Conservation (phyloP, 306 rosid genomes). For the Arachis hypogaea region DNA sequence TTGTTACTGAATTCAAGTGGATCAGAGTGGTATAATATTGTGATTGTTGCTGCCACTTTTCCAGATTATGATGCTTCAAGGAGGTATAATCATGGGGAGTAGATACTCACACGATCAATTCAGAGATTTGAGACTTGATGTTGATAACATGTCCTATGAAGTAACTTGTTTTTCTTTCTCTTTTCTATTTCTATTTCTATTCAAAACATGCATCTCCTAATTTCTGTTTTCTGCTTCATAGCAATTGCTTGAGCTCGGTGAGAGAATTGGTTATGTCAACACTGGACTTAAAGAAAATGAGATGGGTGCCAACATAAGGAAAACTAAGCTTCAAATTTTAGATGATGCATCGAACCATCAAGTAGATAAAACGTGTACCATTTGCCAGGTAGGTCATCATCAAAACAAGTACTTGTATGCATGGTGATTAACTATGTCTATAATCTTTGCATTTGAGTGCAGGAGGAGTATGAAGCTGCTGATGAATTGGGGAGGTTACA, state of each 20-base stretch:
- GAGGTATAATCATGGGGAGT: conserved; percentile 69
- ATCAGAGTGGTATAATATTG: conserved; percentile 22
- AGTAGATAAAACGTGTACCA: conserved; percentile 72
- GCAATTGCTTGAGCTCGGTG: conserved; percentile 92
- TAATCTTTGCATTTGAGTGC: conserved; percentile 20
- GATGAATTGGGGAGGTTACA: conserved; percentile 86
- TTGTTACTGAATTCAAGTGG: conserved; percentile 3
- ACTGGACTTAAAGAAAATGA: conserved; percentile 89
- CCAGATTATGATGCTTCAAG: conserved; percentile 84
- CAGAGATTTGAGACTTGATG: conserved; percentile 90
- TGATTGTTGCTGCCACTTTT: conserved; percentile 9
- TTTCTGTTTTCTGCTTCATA: conserved; percentile 43
- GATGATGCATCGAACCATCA: conserved; percentile 51
- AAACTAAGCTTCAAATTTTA: conserved; percentile 47
- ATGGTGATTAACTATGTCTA: no score
- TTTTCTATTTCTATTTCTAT: not conserved
- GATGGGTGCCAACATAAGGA: conserved; percentile 59
- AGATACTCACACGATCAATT: conserved; percentile 56
- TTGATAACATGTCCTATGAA: conserved; percentile 96
- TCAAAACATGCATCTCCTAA: not conserved
- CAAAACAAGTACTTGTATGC: not conserved
- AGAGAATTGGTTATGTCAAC: conserved; percentile 84
- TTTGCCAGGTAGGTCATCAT: conserved; percentile 73
- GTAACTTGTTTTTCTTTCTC: conserved; percentile 35
- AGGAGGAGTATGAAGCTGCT: conserved; percentile 87